Evolutionary conservation across 345 rosid genomes (phyloP).

Genomic region (Lepidium africanum): DNA sequence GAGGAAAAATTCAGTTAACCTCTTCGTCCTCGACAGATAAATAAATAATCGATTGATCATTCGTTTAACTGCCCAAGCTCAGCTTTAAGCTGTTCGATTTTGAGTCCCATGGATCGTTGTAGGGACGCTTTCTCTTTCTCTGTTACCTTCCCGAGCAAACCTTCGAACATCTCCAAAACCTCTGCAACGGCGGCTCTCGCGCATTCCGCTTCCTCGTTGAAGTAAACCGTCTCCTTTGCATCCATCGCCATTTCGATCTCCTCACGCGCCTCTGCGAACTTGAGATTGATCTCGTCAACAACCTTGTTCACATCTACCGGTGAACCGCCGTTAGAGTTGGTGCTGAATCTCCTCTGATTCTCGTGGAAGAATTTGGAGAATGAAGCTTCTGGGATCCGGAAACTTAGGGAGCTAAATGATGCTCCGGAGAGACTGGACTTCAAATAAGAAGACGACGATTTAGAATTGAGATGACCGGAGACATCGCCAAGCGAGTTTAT

Average conservation of each 20-base stretch:
- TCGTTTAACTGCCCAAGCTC: conserved; percentile 82
- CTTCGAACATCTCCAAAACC: conserved; percentile 55
- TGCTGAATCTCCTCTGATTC: conserved; percentile 30
- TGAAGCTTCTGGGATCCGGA: neutral
- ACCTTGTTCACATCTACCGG: conserved; percentile 51
- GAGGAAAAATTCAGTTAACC: conserved; percentile 1
- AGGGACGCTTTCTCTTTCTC: conserved; percentile 54
- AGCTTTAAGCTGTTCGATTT: conserved; percentile 94
- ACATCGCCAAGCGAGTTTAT: neutral
- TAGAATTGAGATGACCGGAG: conserved; percentile 9
- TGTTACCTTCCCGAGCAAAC: conserved; percentile 48
- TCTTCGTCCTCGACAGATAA: neutral
- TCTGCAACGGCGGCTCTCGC: conserved; percentile 75
- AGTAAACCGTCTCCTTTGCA: conserved; percentile 86
- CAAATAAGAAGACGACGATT: conserved; percentile 7
- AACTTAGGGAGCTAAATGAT: neutral
- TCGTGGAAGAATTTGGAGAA: neutral
- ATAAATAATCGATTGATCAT: conserved; percentile 17
- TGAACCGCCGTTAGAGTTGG: conserved; percentile 25
- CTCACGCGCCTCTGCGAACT: conserved; percentile 97
- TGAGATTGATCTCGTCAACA: conserved; percentile 78
- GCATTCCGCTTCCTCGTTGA: conserved; percentile 87
- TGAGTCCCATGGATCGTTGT: conserved; percentile 90
- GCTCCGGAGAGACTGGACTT: neutral
- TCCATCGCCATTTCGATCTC: conserved; percentile 99